phyloP scores from a whole-genome alignment of 148 eudicot species.

The Polygonum aviculare region DNA sequence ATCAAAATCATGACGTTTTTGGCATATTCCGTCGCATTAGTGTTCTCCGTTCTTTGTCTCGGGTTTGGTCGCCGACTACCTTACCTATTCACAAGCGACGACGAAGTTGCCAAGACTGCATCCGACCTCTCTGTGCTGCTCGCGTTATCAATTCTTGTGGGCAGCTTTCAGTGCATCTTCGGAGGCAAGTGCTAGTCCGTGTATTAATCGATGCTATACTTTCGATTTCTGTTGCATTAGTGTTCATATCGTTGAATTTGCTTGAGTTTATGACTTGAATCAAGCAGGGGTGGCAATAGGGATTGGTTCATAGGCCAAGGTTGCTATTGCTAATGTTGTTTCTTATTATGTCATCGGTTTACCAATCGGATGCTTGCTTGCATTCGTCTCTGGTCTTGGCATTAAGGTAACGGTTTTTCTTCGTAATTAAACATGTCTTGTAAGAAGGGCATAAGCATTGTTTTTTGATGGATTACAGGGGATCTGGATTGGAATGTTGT shows the following conservation, averaged over 20 bases:
- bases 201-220: too few relatives aligned
- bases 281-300: slow-evolving; percentile 28
- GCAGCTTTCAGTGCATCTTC: slow-evolving; percentile 38
- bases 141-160: slow-evolving; percentile 28
- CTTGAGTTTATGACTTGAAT: neutral
- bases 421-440: too few relatives aligned
- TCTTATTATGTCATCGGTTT: slow-evolving; percentile 29
- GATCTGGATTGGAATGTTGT: slow-evolving; percentile 66
- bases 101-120: slow-evolving; percentile 30
- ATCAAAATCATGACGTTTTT: neutral
- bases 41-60: slow-evolving; percentile 22
- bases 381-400: slow-evolving; percentile 19
- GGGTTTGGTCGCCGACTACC: slow-evolving; percentile 22
- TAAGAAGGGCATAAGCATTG: too few relatives aligned
- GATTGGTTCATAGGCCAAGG: slow-evolving; percentile 25
- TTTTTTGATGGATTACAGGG: slow-evolving; percentile 21
- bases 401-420: slow-evolving; percentile 17
- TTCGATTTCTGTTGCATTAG: too few relatives aligned
- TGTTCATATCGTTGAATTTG: neutral
- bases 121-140: slow-evolving; percentile 35
- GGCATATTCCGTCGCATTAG: slow-evolving; percentile 1
- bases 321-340: slow-evolving; percentile 23
- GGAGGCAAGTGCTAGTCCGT: slow-evolving; percentile 22
- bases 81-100: slow-evolving; percentile 31
- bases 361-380: slow-evolving; percentile 28